Conservation (phyloP, 352 stramenopile genomes). For the Globisporangium alternatum region DNA sequence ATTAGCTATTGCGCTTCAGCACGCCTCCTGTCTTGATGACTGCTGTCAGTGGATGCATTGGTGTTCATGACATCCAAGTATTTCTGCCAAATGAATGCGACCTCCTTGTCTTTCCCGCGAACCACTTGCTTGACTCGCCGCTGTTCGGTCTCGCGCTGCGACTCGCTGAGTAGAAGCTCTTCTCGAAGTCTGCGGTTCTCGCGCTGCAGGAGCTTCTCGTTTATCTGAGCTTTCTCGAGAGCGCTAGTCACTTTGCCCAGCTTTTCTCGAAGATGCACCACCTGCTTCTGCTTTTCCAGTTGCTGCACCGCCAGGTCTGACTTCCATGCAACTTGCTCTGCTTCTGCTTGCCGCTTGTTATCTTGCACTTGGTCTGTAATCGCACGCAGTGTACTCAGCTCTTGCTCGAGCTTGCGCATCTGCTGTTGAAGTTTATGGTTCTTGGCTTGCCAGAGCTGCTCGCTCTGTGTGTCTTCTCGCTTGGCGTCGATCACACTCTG, state of each 20-base stretch:
- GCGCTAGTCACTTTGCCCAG: slow-evolving; percentile 17
- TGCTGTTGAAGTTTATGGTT: slow-evolving; percentile 33
- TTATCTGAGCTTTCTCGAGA: slow-evolving; percentile 41
- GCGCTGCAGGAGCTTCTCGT: slow-evolving; percentile 41
- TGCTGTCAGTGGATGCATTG: neutral
- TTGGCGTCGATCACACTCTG: slow-evolving; percentile 22
- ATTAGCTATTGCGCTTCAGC: neutral
- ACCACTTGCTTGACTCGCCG: slow-evolving; percentile 46
- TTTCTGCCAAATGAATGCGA: slow-evolving; percentile 72
- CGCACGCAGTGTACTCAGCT: slow-evolving; percentile 20
- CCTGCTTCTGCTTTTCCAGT: slow-evolving; percentile 32
- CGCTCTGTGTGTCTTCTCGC: slow-evolving; percentile 24
- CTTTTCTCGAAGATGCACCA: slow-evolving; percentile 27
- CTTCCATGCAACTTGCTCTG: slow-evolving; percentile 23
- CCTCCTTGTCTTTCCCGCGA: slow-evolving; percentile 57
- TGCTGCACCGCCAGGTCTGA: slow-evolving; percentile 25
- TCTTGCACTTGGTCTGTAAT: slow-evolving; percentile 17
- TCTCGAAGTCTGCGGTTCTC: slow-evolving; percentile 56
- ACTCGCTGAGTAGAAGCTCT: slow-evolving; percentile 60
- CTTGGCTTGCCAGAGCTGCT: slow-evolving; percentile 29
- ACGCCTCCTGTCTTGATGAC: neutral
- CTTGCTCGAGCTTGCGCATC: slow-evolving; percentile 15
- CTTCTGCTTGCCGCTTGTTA: slow-evolving; percentile 20
- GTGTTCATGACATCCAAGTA: slow-evolving; percentile 44
- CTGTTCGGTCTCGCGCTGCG: slow-evolving; percentile 47